These are phyloP conservation scores for Starmerella floris DNA, from an alignment of 805 yeast species.

Conservation along the genomic window DNA sequence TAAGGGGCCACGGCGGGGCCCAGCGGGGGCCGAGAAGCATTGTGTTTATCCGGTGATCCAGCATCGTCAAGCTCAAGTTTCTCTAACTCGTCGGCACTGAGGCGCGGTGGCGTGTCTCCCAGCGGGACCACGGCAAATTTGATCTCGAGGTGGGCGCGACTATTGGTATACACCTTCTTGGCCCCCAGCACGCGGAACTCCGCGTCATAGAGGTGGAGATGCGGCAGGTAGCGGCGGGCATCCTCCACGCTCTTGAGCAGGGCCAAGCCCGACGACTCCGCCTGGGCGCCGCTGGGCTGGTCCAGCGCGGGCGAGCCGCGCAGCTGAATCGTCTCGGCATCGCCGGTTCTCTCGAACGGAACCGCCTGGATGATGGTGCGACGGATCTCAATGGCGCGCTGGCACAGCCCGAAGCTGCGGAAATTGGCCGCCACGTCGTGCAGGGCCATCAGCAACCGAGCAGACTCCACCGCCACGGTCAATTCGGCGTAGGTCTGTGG, in stretches of 20 bases:
- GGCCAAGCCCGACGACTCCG: neutral
- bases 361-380: slow-evolving; percentile 69
- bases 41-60: slow-evolving; percentile 32
- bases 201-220: slow-evolving; percentile 51
- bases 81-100: slow-evolving; percentile 20
- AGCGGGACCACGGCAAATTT: slow-evolving; percentile 69
- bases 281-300: slow-evolving; percentile 10
- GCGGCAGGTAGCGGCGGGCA: slow-evolving; percentile 42
- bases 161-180: slow-evolving; percentile 49
- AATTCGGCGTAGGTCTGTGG: slow-evolving; percentile 36
- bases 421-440: slow-evolving; percentile 72
- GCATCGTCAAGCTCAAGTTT: slow-evolving; percentile 23
- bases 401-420: slow-evolving; percentile 54
- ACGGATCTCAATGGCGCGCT: slow-evolving; percentile 49
- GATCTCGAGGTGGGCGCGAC: slow-evolving; percentile 60
- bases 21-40: slow-evolving; percentile 53
- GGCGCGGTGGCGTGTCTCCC: slow-evolving; percentile 26
- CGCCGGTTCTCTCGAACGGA: slow-evolving; percentile 33
- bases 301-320: slow-evolving; percentile 27
- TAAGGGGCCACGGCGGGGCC: slow-evolving; percentile 60
- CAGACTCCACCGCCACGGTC: slow-evolving; percentile 48
- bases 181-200: slow-evolving; percentile 84
- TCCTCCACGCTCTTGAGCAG: slow-evolving; percentile 6
- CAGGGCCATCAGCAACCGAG: slow-evolving; percentile 54
- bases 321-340: slow-evolving; percentile 63